These are phyloP conservation scores for Verticillium alfalfae DNA, from an alignment of 2,329 filamentous ascomycete genomes.

Conservation along the genomic window DNA sequence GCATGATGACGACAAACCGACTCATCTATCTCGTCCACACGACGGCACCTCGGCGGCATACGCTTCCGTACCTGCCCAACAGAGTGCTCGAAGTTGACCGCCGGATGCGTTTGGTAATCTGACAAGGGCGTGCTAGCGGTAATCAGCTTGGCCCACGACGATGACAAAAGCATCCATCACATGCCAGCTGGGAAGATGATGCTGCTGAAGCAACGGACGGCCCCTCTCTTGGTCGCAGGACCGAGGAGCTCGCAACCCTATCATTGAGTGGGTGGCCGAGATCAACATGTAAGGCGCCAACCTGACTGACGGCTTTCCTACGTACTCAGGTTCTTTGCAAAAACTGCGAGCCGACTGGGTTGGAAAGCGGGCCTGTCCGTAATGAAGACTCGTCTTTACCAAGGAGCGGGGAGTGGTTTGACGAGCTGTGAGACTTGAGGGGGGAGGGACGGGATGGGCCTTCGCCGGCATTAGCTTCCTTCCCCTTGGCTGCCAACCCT, in stretches of 20 bases:
- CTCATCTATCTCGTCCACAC: not conserved
- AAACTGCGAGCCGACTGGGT: too few species aligned
- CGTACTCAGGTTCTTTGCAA: too few species aligned
- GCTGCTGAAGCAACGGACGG: too few species aligned
- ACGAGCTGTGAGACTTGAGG: not conserved
- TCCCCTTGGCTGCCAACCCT: not conserved
- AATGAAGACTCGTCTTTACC: too few species aligned
- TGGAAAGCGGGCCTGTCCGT: too few species aligned
- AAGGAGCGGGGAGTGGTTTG: not conserved
- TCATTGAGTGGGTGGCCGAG: too few species aligned
- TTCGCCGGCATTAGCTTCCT: not conserved
- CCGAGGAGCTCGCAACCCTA: too few species aligned
- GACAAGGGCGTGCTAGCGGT: not conserved
- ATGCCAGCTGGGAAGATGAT: too few species aligned
- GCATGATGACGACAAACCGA: not conserved
- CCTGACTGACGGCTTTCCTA: too few species aligned
- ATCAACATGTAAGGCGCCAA: too few species aligned
- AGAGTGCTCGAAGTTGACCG: not conserved
- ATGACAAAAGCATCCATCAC: not conserved
- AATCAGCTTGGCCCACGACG: not conserved
- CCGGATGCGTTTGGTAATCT: not conserved
- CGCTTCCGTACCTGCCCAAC: not conserved
- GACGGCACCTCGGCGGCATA: not conserved
- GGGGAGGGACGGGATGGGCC: not conserved
- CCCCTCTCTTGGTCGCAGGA: too few species aligned